phyloP scores from a whole-genome alignment of 768 basidiomycete species.

The Russula lepida region DNA sequence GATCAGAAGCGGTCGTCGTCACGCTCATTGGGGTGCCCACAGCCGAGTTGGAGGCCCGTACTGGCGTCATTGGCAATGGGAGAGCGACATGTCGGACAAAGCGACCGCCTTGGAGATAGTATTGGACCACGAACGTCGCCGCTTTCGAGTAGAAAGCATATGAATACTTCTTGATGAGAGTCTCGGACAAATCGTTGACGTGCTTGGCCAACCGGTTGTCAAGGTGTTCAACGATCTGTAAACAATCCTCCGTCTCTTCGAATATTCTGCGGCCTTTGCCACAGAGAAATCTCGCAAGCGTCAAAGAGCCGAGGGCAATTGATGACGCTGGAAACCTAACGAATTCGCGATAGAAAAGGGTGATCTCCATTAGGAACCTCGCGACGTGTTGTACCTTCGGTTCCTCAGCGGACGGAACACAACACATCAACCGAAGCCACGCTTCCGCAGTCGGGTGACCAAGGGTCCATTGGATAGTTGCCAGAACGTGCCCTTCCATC shows the following conservation, averaged over 20 bases:
- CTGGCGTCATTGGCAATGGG: slow-evolving; percentile 62
- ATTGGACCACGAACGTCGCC: slow-evolving; percentile 87
- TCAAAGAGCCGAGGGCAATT: slow-evolving; percentile 83
- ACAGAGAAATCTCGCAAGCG: slow-evolving; percentile 82
- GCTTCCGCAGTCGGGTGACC: slow-evolving; percentile 98
- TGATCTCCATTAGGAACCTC: slow-evolving; percentile 98
- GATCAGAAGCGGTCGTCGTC: slow-evolving; percentile 63
- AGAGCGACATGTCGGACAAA: slow-evolving; percentile 43
- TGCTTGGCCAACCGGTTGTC: slow-evolving; percentile 81
- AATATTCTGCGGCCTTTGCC: slow-evolving; percentile 67
- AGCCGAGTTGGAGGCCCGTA: slow-evolving; percentile 39
- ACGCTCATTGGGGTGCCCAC: slow-evolving; percentile 69
- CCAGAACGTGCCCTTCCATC: slow-evolving; percentile 96
- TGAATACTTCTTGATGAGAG: slow-evolving; percentile 97
- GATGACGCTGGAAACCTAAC: slow-evolving; percentile 77
- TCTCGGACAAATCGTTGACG: slow-evolving; percentile 89
- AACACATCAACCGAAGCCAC: slow-evolving; percentile 84
- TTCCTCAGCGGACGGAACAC: slow-evolving; percentile 70
- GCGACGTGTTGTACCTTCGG: slow-evolving; percentile 90
- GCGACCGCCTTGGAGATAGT: slow-evolving; percentile 83
- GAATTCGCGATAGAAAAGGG: slow-evolving; percentile 95
- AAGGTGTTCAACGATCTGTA: slow-evolving; percentile 78
- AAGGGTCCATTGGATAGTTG: slow-evolving; percentile 92
- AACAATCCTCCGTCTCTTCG: slow-evolving; percentile 78
- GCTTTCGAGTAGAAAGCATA: slow-evolving; percentile 95